Percentiles rank a stretch among this genome's conserved stretches.
phyloP scores from a whole-genome alignment of 2,329 filamentous ascomycete species.

The Lasiodiplodia sp. region DNA sequence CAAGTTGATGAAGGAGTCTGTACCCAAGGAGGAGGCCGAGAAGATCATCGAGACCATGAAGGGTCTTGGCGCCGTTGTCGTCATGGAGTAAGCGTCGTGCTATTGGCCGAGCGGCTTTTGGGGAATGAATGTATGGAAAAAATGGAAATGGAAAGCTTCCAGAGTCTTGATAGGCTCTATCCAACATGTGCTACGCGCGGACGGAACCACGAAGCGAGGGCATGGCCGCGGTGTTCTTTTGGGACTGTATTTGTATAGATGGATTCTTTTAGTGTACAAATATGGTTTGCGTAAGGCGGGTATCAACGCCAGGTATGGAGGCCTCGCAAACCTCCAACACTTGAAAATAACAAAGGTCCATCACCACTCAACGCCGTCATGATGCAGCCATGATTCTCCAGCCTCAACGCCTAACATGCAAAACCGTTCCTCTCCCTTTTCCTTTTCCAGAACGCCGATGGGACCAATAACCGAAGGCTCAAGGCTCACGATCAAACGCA shows the following conservation, averaged over 20 bases:
- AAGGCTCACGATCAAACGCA: constrained; percentile 43
- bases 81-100: constrained; percentile 75
- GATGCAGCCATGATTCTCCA: constrained; percentile 5
- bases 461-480: not conserved
- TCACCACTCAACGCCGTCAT: constrained; percentile 27
- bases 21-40: constrained; percentile 98
- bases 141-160: constrained; percentile 26
- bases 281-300: constrained; percentile 37
- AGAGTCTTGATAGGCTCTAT: not conserved
- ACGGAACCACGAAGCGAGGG: constrained; percentile 14
- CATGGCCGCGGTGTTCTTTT: constrained; percentile 28
- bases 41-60: constrained; percentile 97
- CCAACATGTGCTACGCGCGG: constrained; percentile 7
- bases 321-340: constrained; percentile 37
- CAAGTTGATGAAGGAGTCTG: constrained; percentile 98
- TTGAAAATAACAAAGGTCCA: constrained; percentile 30
- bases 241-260: constrained; percentile 44
- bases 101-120: constrained; percentile 8
- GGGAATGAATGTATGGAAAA: constrained; percentile 21
- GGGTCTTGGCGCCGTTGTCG: constrained; percentile 85
- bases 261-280: constrained; percentile 46
- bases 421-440: not conserved
- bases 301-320: constrained; percentile 14
- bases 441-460: constrained; percentile 4
- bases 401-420: constrained; percentile 1